A percentile compares a stretch with the other conserved stretches of the same genome.
These are phyloP conservation scores for Nemania abortiva DNA, from an alignment of 2,329 filamentous ascomycete genomes.

Conservation along the genomic window DNA sequence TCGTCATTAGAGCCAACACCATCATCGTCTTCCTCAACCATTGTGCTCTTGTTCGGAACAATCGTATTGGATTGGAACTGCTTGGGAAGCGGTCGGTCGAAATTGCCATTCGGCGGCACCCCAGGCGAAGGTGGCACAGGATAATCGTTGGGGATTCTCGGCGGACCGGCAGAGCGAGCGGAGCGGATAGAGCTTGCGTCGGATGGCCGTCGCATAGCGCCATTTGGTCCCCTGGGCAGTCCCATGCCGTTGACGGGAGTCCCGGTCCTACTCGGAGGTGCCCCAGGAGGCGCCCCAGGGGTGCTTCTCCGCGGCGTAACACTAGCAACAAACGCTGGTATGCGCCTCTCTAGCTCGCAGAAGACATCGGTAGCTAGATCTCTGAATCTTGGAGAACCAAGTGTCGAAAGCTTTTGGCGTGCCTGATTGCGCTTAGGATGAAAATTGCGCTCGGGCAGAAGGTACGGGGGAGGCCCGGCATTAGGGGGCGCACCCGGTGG, in stretches of 20 bases:
- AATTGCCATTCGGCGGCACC: conserved; percentile 70
- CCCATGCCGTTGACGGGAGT: conserved; percentile 71
- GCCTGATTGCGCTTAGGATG: conserved; percentile 98
- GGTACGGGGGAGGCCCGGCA: conserved; percentile 73
- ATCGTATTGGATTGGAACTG: conserved; percentile 96
- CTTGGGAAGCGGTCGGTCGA: conserved; percentile 83
- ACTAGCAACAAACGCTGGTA: conserved; percentile 79
- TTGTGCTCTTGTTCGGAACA: conserved; percentile 96
- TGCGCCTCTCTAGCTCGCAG: conserved; percentile 90
- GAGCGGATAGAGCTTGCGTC: conserved; percentile 72
- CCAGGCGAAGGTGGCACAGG: conserved; percentile 71
- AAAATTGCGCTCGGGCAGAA: conserved; percentile 88
- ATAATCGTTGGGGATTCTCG: conserved; percentile 57
- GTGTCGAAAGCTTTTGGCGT: conserved; percentile 91
- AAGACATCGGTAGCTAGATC: conserved; percentile 97
- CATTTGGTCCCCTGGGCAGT: conserved; percentile 64
- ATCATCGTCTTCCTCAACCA: conserved; percentile 95
- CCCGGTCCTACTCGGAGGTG: conserved; percentile 69
- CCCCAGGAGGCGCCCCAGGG: conserved; percentile 66
- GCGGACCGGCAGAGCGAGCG: conserved; percentile 56
- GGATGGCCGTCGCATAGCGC: conserved; percentile 66
- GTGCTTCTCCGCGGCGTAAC: conserved; percentile 77
- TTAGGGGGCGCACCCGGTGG: conserved; percentile 65
- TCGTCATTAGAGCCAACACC: conserved; percentile 67
- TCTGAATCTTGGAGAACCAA: conserved; percentile 87